Evolutionary conservation across 305 asterid species (phyloP), one percentile per base, ranked within the genome.

Genomic region (Lippia alba): DNA sequence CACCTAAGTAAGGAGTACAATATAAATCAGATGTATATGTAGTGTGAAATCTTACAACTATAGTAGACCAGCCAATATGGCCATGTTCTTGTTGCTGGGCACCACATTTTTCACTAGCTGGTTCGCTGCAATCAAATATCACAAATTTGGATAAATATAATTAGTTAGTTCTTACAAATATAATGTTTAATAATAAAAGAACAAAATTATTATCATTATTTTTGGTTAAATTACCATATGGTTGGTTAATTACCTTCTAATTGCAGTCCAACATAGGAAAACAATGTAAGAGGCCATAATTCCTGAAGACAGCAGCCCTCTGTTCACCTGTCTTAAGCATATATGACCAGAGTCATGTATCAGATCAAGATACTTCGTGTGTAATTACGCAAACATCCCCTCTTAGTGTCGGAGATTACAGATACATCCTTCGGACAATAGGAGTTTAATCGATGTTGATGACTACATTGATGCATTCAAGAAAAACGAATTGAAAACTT

Each of bases 201-300:
- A 24, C 30, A 24, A 24, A 24, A 3, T 24, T 24, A 24, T 24
- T 24, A 24, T 24, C 3, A 24, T 24, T 24, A 24, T 24, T 24
- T 24, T 24, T 24, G 30, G 30, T 24, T 24, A 24, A 24, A 24
- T 24, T 24, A 24, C 30, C 30, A 24, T 24, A 24, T 24, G 30
- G 30, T 24, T 17, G 36, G 67, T 4, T 51, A 12, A 20, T 76
- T 55, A 91, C 97, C 99, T 94, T 83, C 97, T 83, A 54, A 89
- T 85, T 55, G 99, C 99, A 32, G 91, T 85, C 99, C 97, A 88
- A 67, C 99, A 90, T 24, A 94, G 91, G 84, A 89, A 94, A 32
- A 85, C 97, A 41, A 94, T 74, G 80, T 94, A 94, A 54, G 94
- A 85, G n/a, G 97, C 96, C 99, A 91, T 91, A 54, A 94, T 89